A percentile compares a stretch with the other conserved stretches of the same genome.
phyloP scores from a whole-genome alignment of 1,139 yeast species.

The Yamadazyma triangularis region DNA sequence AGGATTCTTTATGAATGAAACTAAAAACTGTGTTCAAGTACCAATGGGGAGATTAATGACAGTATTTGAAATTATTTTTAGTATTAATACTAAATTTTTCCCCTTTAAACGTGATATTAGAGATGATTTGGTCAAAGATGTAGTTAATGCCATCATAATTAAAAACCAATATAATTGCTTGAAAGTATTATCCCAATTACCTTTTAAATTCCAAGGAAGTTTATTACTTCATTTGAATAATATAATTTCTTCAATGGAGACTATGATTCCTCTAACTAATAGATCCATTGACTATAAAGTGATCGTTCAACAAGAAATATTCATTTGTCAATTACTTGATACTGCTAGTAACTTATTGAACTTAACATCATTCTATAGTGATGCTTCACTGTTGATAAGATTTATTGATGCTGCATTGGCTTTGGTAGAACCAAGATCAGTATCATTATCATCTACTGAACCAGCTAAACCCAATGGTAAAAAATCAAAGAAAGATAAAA shows the following conservation, averaged over 20 bases:
- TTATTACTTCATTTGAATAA: conserved; percentile 45
- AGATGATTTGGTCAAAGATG: conserved; percentile 40
- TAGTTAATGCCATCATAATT: conserved; percentile 38
- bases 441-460: conserved; percentile 1
- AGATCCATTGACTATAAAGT: conserved; percentile 31
- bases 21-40: conserved; percentile 43
- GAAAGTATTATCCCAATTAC: conserved; percentile 33
- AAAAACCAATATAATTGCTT: conserved; percentile 44
- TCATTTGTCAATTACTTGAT: conserved; percentile 25
- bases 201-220: conserved; percentile 38
- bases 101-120: conserved; percentile 56
- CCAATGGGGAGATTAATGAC: conserved; percentile 55
- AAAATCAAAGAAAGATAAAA: conserved; percentile 35
- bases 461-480: conserved; percentile 5
- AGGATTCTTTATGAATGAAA: conserved; percentile 42
- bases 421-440: conserved; percentile 38
- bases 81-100: conserved; percentile 50
- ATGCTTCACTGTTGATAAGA: conserved; percentile 36
- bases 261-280: conserved; percentile 46
- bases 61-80: conserved; percentile 46
- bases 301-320: conserved; percentile 24
- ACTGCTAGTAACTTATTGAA: conserved; percentile 25
- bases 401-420: conserved; percentile 44
- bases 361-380: conserved; percentile 29
- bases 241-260: conserved; percentile 50